Base-by-base conservation (phyloP, 306 rosid genomes). In the Lathyrus sativus region DNA sequence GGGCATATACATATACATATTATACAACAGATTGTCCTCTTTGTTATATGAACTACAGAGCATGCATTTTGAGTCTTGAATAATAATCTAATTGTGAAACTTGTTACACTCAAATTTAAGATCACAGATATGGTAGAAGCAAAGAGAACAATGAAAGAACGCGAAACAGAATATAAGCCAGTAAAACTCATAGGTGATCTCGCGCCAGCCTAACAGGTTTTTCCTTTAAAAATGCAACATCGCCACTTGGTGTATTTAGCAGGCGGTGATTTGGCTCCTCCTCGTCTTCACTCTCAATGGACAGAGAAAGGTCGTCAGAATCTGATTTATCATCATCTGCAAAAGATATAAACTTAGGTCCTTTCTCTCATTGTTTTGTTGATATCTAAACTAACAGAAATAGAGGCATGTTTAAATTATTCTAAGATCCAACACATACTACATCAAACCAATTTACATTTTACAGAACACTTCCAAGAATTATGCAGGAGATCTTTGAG, bases 281-380 rank as follows among this genome's bases (percentile, higher is more conserved):
- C 65, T 75, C 95, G 62, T 75, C 88, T 64, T 84, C 96, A 66
- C 91, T 85, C 53, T 74, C 86, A 2, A 18, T 57, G 13, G 95
- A 74, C 73, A 71, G 67, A 49, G 89, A 79, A 65, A 85, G 80
- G 58, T 80, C 86, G 58, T 68, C 77, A 44, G 89, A 88, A 78
- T 76, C 91, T 37, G 97, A 84, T 61, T 83, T 84, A 13, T 88
- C 98, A 5, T 86, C 97, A 67, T 84, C 96, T 93, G 86, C 67
- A 82, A 75, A 70, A 68, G 70, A 15, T 54, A 56, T 6, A 75
- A 57, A 46, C 42, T 70, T 6, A 72, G 56, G 71, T 55, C 12
- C 19, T 49, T 11, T 26, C 28, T 26, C 55, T 13, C 31, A 12
- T 35, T 62, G 62, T 43, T 68, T 31, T 24, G 74, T 46, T n/a